Conservation (phyloP, 768 basidiomycete genomes). For the Leccinum boreale region DNA sequence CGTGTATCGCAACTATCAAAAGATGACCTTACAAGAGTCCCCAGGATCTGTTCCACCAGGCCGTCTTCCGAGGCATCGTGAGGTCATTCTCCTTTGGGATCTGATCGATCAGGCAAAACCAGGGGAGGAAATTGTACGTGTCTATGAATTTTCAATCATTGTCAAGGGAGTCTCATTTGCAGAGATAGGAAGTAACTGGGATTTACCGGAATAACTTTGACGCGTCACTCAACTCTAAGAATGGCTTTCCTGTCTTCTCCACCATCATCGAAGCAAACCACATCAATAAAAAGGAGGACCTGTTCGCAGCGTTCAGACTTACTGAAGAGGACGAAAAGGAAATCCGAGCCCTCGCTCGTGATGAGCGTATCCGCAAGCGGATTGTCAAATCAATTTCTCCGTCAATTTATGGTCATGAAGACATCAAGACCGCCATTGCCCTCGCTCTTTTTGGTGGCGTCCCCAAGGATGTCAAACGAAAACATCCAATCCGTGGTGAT, state of each 20-base stretch:
- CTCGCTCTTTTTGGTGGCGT: conserved; percentile 94
- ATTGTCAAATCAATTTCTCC: conserved; percentile 99
- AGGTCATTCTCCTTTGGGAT: conserved; percentile 97
- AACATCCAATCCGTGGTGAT: conserved; percentile 94
- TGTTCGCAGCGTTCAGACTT: conserved; percentile 96
- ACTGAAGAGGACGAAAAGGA: conserved; percentile 96
- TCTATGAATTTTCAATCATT: conserved; percentile 1
- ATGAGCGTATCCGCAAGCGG: conserved; percentile 93
- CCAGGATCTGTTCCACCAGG: conserved; percentile 98
- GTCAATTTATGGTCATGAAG: conserved; percentile 98
- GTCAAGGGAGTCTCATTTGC: conserved; percentile 5
- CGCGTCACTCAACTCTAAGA: conserved; percentile 95
- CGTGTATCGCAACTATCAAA: conserved; percentile 97
- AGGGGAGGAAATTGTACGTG: conserved; percentile 91
- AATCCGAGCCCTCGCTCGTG: conserved; percentile 81
- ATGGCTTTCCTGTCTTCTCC: conserved; percentile 99
- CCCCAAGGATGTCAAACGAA: conserved; percentile 93
- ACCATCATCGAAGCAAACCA: conserved; percentile 98
- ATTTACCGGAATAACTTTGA: conserved; percentile 99
- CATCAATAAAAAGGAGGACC: conserved; percentile 98
- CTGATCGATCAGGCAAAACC: conserved; percentile 98
- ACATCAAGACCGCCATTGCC: conserved; percentile 97
- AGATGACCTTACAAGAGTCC: conserved; percentile 97
- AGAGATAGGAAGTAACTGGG: conserved; percentile 86
- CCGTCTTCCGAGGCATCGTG: conserved; percentile 93